Evolutionary conservation across 2,329 filamentous ascomycete genomes (phyloP), one percentile per base, ranked within the genome.

Genomic region (Clonostachys solani): DNA sequence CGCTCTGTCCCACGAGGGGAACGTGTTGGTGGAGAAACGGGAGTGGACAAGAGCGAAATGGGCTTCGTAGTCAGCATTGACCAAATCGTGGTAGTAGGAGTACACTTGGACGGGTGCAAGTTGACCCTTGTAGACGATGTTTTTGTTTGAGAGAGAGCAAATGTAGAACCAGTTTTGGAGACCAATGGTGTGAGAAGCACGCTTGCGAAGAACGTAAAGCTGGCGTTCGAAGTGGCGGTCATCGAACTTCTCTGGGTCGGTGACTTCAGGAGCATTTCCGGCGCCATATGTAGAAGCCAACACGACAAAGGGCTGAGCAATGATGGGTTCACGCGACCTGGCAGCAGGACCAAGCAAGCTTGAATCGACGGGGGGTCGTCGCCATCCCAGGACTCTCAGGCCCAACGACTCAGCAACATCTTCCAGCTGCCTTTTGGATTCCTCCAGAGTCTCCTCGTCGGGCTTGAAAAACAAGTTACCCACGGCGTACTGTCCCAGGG

Each of bases 381-480:
- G 89, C 92, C 92, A 99, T 65, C 94, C 94, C 60, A 99, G 75
- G 54, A 96, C 90, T 60, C 92, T 85, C 65, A 99, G 77, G 56
- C 89, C 91, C 60, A 97, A 76, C 54, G 85, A 84, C 66, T 90
- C 86, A 66, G 92, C 92, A 74, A 95, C 86, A 66, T 95, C 87
- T 81, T 96, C 92, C 75, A 99, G 95, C 66, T 88, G 88, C 69
- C 84, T 81, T 72, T 94, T 91, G 58, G 92, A 96, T 72, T 95
- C 87, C 62, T 91, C 87, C 65, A 96, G 73, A 56, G 89, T 86
- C 72, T 95, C 88, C 63, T 89, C 81, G 65, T 96, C 91, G 56
- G 92, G 94, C 78, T 96, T 97, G 79, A 99, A 96, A 76, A 99
- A 99, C 61, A 99, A 72, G 71, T 99, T 99, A 60, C 92, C 92